Percentiles rank a stretch among this genome's conserved stretches.
phyloP scores from a whole-genome alignment of 352 stramenopile genomes.

The Globisporangium middletonii region DNA sequence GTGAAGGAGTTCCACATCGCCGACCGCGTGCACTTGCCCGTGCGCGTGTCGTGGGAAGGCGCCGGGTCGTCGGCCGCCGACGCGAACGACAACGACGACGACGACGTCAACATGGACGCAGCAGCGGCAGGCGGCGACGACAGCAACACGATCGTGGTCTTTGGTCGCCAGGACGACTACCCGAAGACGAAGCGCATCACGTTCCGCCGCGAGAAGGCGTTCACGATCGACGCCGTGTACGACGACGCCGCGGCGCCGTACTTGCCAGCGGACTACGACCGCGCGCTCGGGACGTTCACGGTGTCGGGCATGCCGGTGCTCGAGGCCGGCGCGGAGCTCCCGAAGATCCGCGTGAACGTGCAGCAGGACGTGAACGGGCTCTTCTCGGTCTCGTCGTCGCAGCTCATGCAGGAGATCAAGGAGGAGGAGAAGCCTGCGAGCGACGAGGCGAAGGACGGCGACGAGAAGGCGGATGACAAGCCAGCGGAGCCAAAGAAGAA shows the following conservation, averaged over 20 bases:
- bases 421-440: constrained; percentile 74
- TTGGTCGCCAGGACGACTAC: constrained; percentile 94
- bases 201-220: constrained; percentile 90
- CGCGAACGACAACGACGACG: constrained; percentile 75
- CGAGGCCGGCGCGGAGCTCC: constrained; percentile 68
- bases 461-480: constrained; percentile 70
- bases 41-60: constrained; percentile 93
- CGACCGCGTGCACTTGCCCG: constrained; percentile 88
- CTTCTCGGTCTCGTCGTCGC: constrained; percentile 92
- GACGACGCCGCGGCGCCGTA: constrained; percentile 69
- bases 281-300: constrained; percentile 90
- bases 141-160: constrained; percentile 92
- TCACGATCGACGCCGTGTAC: constrained; percentile 90
- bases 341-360: constrained; percentile 96
- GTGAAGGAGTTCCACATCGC: constrained; percentile 90
- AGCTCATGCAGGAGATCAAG: constrained; percentile 97
- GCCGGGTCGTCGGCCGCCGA: constrained; percentile 39
- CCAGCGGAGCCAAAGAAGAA: constrained; percentile 89
- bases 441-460: constrained; percentile 59
- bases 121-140: constrained; percentile 47
- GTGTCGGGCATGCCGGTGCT: constrained; percentile 85
- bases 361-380: constrained; percentile 97
- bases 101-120: constrained; percentile 81
- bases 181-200: constrained; percentile 97
- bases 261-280: constrained; percentile 60